A percentile compares a stretch with the other conserved stretches of the same genome.
Evolutionary conservation across 139 green algal genomes (phyloP).

Genomic region (Tetradesmus obliquus): DNA sequence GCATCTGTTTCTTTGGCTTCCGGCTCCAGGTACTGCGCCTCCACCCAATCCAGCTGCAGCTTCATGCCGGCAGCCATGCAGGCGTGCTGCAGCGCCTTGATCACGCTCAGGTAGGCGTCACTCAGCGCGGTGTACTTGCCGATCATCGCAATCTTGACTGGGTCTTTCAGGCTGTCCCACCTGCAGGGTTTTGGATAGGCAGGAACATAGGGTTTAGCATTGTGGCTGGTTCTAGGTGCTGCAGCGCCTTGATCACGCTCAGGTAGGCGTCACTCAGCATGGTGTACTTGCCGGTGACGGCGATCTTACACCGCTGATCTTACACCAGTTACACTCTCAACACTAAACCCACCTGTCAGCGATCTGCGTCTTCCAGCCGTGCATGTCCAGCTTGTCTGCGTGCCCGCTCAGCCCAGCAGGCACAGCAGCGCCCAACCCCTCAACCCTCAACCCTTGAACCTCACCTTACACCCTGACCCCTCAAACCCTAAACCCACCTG

Average conservation of each 20-base stretch:
- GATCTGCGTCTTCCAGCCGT: conserved; percentile 70
- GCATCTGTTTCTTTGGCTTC: conserved; percentile 61
- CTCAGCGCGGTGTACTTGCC: conserved; percentile 98
- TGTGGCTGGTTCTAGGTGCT: conserved; percentile 71
- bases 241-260: conserved; percentile 95
- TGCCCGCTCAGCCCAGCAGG: conserved; percentile 56
- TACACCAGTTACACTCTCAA: too few relatives aligned
- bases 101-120: conserved; percentile 97
- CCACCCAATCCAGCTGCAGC: conserved; percentile 94
- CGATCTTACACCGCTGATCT: conserved; percentile 68
- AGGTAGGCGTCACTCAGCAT: conserved; percentile 96
- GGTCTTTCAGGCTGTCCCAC: conserved; percentile 56
- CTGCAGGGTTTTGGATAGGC: background rate
- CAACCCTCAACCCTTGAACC: conserved; percentile 43
- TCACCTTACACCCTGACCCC: background rate
- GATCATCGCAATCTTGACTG: conserved; percentile 92
- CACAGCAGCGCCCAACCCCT: background rate
- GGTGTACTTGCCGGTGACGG: conserved; percentile 99
- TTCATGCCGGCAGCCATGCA: conserved; percentile 89
- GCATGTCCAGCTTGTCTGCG: conserved; percentile 72
- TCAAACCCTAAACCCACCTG: conserved; percentile 68
- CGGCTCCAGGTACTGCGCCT: conserved; percentile 90
- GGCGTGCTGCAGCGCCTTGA: conserved; percentile 98
- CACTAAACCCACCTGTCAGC: conserved; percentile 82
- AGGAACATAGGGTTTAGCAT: background rate